Evolutionary conservation across 139 green algal species (phyloP), one percentile per base, ranked within the genome.

Genomic region (Zygnema circumcarinatum): DNA sequence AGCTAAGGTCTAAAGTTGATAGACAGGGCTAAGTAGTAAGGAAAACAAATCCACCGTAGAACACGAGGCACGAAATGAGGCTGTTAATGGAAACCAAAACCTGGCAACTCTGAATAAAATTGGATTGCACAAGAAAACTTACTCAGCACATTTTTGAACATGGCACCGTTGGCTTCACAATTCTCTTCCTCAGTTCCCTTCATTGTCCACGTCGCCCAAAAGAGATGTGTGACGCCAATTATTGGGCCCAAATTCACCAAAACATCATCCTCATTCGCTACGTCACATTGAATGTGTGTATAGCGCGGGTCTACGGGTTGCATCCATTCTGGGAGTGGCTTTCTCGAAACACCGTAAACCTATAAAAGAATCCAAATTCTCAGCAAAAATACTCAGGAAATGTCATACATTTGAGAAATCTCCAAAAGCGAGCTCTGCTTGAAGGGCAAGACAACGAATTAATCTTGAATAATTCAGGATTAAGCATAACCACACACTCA

Each of bases 121-220:
- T n/a, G n/a, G n/a, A n/a, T n/a, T n/a, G n/a, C n/a, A n/a, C n/a
- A n/a, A n/a, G 47, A 62, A 62, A 16, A 62, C 39, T 74, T 41
- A 85, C 38, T 32, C 2, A 85, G 7, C 36, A 76, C 22, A 67
- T 75, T 85, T 21, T 40, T 38, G 54, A 87, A 31, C 81, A 87
- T 87, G 56, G 54, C 16, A 11, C n/a, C 35, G 56, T 87, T 87
- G 54, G 54, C 31, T 38, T 83, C 20, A 41, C 56, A 75, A 41
- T 3, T 62, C 33, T 87, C 56, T 22, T 80, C 20, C 56, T 87
- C 81, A 32, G 1, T 52, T 1, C 41, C 16, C 2, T 41, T n/a
- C 56, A 54, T 79, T 2, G 32, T 31, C 81, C 81, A 87, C 7
- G 81, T 87, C 7, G 56, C 81, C 31, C 76, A 87, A 41, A 87